phyloP scores from a whole-genome alignment of 2,329 filamentous ascomycete genomes.

The Aspergillus pseudoglaucus region DNA sequence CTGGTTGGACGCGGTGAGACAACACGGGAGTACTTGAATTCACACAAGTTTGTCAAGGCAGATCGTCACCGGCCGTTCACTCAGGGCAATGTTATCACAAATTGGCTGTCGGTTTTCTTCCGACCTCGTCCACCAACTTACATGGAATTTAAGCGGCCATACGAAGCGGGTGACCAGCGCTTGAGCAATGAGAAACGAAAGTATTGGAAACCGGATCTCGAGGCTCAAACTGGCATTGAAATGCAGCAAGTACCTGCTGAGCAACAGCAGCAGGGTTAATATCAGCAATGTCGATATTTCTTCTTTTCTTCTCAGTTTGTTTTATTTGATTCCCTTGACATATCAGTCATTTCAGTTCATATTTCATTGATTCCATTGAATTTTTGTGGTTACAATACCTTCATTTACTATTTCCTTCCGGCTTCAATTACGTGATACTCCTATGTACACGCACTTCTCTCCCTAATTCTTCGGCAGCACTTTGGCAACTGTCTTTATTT shows the following conservation, averaged over 20 bases:
- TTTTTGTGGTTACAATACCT: neutral
- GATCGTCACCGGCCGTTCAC: constrained; percentile 89
- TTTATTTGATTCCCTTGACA: neutral
- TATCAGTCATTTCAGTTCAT: neutral
- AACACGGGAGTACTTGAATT: constrained; percentile 91
- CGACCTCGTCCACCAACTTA: constrained; percentile 84
- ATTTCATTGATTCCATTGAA: neutral
- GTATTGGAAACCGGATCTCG: constrained; percentile 42
- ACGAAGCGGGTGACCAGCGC: constrained; percentile 76
- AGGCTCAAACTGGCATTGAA: constrained; percentile 58
- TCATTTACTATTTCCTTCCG: neutral
- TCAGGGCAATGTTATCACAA: constrained; percentile 66
- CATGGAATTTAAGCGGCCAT: constrained; percentile 73
- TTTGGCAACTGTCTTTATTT: constrained; percentile 10
- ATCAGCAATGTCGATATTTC: neutral
- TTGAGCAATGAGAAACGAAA: constrained; percentile 58
- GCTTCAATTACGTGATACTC: neutral
- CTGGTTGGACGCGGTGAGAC: constrained; percentile 88
- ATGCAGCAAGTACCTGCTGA: constrained; percentile 57
- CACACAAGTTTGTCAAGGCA: constrained; percentile 86
- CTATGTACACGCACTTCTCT: neutral
- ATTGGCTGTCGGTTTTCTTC: constrained; percentile 74
- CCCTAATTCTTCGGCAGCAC: neutral
- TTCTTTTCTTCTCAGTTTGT: neutral
- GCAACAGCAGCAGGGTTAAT: constrained; percentile 14